phyloP scores from a whole-genome alignment of 225 moss, liverwort and hornwort species.

The Rhytidiadelphus loreus region DNA sequence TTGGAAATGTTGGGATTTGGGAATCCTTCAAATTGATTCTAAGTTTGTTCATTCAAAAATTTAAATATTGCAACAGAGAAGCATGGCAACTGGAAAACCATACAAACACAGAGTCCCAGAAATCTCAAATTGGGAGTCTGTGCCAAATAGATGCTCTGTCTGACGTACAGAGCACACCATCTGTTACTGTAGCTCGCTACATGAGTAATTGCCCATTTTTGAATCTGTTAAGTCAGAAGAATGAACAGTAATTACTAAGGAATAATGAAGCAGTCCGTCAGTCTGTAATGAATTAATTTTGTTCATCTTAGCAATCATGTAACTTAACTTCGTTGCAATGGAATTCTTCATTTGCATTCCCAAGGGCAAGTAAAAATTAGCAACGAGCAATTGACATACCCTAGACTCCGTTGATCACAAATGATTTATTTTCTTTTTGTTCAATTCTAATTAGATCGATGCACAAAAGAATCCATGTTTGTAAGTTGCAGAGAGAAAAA shows the following conservation, averaged over 20 bases:
- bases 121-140: neutral
- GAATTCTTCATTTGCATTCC: neutral
- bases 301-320: neutral
- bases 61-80: neutral
- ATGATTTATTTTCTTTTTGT: neutral
- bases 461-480: neutral
- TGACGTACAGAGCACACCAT: neutral
- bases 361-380: neutral
- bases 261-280: no score
- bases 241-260: neutral
- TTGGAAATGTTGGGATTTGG: neutral
- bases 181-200: neutral
- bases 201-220: neutral
- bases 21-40: neutral
- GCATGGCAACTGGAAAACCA: neutral
- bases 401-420: neutral
- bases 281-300: neutral
- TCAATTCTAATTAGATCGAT: neutral
- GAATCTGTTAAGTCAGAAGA: neutral
- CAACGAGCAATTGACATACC: neutral
- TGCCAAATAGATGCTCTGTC: neutral
- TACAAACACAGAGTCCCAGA: neutral
- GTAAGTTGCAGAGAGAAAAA: neutral
- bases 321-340: no score
- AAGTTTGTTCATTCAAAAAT: neutral